Base-by-base conservation (phyloP, 2,329 filamentous ascomycete species). In the Ciborinia camelliae region DNA sequence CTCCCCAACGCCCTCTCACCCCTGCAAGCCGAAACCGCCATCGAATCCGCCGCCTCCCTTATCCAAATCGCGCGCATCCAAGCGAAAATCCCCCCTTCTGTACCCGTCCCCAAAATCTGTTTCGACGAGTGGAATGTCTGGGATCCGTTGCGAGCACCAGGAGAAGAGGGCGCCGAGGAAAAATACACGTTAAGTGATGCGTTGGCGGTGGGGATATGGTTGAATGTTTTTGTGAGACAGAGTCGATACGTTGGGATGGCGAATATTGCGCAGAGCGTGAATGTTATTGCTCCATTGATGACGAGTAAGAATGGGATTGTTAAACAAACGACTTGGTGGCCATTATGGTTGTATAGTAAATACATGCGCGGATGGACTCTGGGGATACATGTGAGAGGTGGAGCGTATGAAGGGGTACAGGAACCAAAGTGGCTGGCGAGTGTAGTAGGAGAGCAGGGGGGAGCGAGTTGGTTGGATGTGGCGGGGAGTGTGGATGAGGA, bases 301-400 rank as follows among this genome's bases (percentile, higher is more conserved):
- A 89, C 87, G 0, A 84, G 79, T 0, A 78, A 81, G 61, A 75
- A 80, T 0, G 84, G 85, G 0, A 77, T 88, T 30, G 71, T 83
- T 41, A 87, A 86, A 76, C 86, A 89, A 76, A 86, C 86, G 1
- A 88, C 82, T 4, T 89, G 84, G 82, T 88, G 84, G 81, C 84
- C 85, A 1, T 75, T 88, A 55, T 79, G 84, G 66, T 75, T 89
- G 48, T 89, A 88, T 71, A 82, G 81, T 65, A 83, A 82, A 73
- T 87, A 85, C 75, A 93, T 94, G 90, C 85, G 88, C 41, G 91
- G 91, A 2, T 83, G 83, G 73, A 88, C 87, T 0, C 76, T 94
- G 2, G 86, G 84, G 4, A 79, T 86, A 3, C 86, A 92, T 75
- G 83, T 93, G 8, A 81, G 81, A 6, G 81, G 82, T 57, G 81